phyloP scores from a whole-genome alignment of 352 stramenopile species.

The Globisporangium sylvaticum region DNA sequence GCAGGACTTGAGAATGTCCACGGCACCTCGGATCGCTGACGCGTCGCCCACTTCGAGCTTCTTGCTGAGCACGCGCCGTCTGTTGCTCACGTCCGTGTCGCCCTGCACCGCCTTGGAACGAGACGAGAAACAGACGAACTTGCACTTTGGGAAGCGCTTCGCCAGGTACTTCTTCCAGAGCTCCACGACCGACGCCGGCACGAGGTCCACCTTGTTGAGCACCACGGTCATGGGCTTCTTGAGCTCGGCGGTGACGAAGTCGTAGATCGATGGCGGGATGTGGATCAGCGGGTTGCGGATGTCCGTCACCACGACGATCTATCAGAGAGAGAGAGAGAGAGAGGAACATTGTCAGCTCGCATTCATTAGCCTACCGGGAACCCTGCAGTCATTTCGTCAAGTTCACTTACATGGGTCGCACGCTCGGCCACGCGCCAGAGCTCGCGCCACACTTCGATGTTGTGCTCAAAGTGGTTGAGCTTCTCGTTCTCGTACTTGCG shows the following conservation, averaged over 20 bases:
- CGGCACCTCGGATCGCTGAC: slow-evolving; percentile 56
- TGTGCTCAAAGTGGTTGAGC: slow-evolving; percentile 86
- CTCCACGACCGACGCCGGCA: slow-evolving; percentile 51
- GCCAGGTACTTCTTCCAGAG: slow-evolving; percentile 66
- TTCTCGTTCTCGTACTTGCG: slow-evolving; percentile 79
- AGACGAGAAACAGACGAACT: slow-evolving; percentile 76
- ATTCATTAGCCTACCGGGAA: not conserved
- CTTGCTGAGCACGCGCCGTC: slow-evolving; percentile 73
- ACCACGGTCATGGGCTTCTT: slow-evolving; percentile 79
- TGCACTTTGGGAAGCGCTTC: slow-evolving; percentile 57
- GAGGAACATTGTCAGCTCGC: not conserved
- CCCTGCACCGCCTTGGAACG: slow-evolving; percentile 68
- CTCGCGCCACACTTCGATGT: slow-evolving; percentile 83
- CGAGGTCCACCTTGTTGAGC: slow-evolving; percentile 85
- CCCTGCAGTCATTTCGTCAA: not conserved
- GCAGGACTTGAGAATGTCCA: slow-evolving; percentile 69
- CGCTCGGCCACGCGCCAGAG: slow-evolving; percentile 86
- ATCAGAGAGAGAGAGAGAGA: not conserved
- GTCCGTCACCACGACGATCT: slow-evolving; percentile 70
- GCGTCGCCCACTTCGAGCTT: slow-evolving; percentile 74
- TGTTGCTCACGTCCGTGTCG: slow-evolving; percentile 58
- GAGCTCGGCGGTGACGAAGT: slow-evolving; percentile 67
- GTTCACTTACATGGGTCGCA: slow-evolving; percentile 52
- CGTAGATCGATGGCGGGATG: slow-evolving; percentile 76
- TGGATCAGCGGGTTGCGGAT: slow-evolving; percentile 80